Percentiles rank a stretch among this genome's conserved stretches.
Conservation (phyloP, 495 filamentous ascomycete species). For the Collariella sp. region DNA sequence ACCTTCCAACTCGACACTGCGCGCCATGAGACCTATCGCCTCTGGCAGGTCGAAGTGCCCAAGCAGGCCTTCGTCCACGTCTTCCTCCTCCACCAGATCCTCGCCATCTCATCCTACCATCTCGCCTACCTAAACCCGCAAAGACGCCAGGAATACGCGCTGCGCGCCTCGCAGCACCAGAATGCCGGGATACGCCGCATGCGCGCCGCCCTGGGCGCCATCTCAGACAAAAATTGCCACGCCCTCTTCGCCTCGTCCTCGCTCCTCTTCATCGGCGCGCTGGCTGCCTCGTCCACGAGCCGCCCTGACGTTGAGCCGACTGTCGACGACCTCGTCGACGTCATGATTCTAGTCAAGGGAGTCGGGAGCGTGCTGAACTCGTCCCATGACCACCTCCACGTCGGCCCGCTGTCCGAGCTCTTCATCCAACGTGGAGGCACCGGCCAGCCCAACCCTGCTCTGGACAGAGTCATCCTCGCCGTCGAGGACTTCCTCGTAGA, state of each 20-base stretch:
- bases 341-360: slow-evolving; percentile 21
- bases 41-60: slow-evolving; percentile 22
- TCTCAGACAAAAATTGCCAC: slow-evolving; percentile 24
- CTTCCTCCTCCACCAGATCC: slow-evolving; percentile 25
- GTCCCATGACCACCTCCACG: slow-evolving; percentile 3
- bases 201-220: slow-evolving; percentile 13
- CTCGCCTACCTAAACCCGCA: slow-evolving; percentile 18
- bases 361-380: slow-evolving; percentile 18
- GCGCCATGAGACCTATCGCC: not conserved
- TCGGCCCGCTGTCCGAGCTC: slow-evolving; percentile 15
- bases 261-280: slow-evolving; percentile 19
- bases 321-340: slow-evolving; percentile 19
- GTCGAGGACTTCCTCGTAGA: slow-evolving; percentile 4
- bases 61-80: slow-evolving; percentile 15
- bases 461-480: slow-evolving; percentile 8
- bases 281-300: slow-evolving; percentile 10
- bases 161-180: slow-evolving; percentile 21
- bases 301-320: not conserved
- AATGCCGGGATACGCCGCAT: slow-evolving; percentile 20
- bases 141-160: slow-evolving; percentile 4
- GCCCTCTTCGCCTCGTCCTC: slow-evolving; percentile 21
- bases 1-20: slow-evolving; percentile 8
- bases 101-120: slow-evolving; percentile 23
- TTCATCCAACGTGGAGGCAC: slow-evolving; percentile 1
- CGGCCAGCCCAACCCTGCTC: not conserved